These are phyloP conservation scores for Metarhizium robertsii DNA, from an alignment of 2,329 filamentous ascomycete genomes.

Conservation along the genomic window DNA sequence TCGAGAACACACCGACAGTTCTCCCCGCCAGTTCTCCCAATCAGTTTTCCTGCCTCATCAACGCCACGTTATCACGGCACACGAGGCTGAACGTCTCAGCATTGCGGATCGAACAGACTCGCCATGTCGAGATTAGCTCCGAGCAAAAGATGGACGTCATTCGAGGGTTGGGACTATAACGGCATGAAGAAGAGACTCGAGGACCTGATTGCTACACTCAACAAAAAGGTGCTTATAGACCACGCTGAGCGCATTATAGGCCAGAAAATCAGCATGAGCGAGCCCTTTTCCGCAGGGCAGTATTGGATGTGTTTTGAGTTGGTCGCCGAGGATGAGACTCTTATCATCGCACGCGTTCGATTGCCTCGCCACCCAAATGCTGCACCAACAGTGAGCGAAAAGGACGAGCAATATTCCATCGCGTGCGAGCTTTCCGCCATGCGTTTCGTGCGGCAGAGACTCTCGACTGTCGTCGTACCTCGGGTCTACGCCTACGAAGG, in stretches of 20 bases:
- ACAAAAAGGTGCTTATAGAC: conserved; percentile 11
- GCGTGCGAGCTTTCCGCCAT: conserved; percentile 13
- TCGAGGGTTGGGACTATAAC: conserved; percentile 14
- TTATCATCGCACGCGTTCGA: conserved; percentile 15
- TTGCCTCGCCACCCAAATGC: conserved; percentile 12
- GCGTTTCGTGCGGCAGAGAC: conserved; percentile 6
- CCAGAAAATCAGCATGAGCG: conserved; percentile 17
- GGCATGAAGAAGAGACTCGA: conserved; percentile 14
- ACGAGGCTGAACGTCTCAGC: neutral
- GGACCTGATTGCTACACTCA: conserved; percentile 5
- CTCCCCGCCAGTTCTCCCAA: neutral
- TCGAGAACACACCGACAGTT: neutral
- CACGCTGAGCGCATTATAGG: conserved; percentile 13
- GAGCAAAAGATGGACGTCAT: conserved; percentile 7
- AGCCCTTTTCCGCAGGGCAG: conserved; percentile 20
- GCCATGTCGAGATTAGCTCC: neutral
- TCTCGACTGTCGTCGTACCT: too few relatives aligned
- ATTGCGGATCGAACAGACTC: neutral
- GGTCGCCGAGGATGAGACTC: conserved; percentile 11
- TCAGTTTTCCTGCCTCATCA: too few relatives aligned
- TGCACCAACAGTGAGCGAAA: conserved; percentile 1
- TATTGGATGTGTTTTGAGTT: conserved; percentile 18
- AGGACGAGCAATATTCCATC: conserved; percentile 9
- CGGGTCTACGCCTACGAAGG: neutral
- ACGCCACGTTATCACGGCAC: too few relatives aligned